phyloP scores from a whole-genome alignment of 2,329 filamentous ascomycete species.

The Diplodia mutila region DNA sequence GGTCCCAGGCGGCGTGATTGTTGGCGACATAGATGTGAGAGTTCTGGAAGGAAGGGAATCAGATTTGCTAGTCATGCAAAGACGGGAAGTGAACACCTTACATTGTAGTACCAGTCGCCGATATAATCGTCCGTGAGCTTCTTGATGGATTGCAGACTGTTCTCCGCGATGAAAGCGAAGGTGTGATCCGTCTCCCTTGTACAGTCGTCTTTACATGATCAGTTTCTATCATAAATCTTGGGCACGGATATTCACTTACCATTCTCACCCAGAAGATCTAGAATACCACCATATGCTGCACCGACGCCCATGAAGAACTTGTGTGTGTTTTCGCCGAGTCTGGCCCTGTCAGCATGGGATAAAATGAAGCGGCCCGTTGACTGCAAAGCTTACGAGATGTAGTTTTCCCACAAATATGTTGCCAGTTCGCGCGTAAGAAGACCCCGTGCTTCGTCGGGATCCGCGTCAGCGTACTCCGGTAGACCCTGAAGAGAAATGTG shows the following conservation, averaged over 20 bases:
- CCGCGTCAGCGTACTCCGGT: slow-evolving; percentile 49
- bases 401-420: slow-evolving; percentile 95
- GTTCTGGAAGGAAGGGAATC: slow-evolving; percentile 50
- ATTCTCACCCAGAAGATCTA: slow-evolving; percentile 77
- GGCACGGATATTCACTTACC: slow-evolving; percentile 52
- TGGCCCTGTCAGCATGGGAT: slow-evolving; percentile 27
- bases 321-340: slow-evolving; percentile 66
- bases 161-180: slow-evolving; percentile 78
- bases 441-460: slow-evolving; percentile 48
- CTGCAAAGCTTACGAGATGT: slow-evolving; percentile 67
- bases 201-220: slow-evolving; percentile 53
- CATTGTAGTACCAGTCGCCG: slow-evolving; percentile 79
- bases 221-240: slow-evolving; percentile 43
- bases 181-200: slow-evolving; percentile 71
- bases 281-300: slow-evolving; percentile 82
- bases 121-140: slow-evolving; percentile 69
- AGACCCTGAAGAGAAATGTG: slow-evolving; percentile 34
- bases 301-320: slow-evolving; percentile 88
- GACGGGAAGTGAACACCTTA: slow-evolving; percentile 35
- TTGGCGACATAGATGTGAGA: slow-evolving; percentile 78
- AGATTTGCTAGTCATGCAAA: not conserved
- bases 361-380: not conserved
- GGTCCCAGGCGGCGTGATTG: slow-evolving; percentile 75
- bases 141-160: slow-evolving; percentile 76
- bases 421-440: slow-evolving; percentile 69